Base-by-base conservation (phyloP, 176 grass and related monocot species). In the Themeda triandra region DNA sequence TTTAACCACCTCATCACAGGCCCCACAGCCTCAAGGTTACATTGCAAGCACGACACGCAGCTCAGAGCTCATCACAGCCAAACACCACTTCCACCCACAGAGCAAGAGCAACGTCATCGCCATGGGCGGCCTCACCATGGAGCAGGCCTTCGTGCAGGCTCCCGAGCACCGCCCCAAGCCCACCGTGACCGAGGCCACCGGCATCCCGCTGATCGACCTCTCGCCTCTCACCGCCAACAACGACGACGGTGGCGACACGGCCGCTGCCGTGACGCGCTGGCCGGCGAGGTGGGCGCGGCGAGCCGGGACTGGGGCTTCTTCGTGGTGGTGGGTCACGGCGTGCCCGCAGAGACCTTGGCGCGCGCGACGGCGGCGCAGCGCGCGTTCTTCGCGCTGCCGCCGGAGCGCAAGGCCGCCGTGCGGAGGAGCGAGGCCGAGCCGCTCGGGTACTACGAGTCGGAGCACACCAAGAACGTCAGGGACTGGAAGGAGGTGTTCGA, bases 401-500 rank as follows among this genome's bases (percentile, higher is more conserved):
- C 65, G 2, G 91, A 90, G 60, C 62, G 81, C 14, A 92, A 88
- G 84, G 68, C 36, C 14, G 78, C 69, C 15, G 91, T 95, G 75
- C 81, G 69, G 75, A 37, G 89, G 71, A 82, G 67, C 83, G 95
- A 95, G 84, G 71, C 9, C 59, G 51, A 77, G 75, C 92, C 91
- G 35, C 44, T 95, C 10, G 95, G 91, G 19, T 98, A 93, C 88
- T 98, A 98, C 46, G 91, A 90, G 42, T 66, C 91, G 2, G 95
- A 98, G 84, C 91, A 91, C 84, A 95, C 95, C 25, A 95, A 95
- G 84, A 98, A 98, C 83, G 92, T 98, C 6, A 80, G 95, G 89
- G 95, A 98, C 78, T 98, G 95, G 95, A 98, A 98, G 87, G 95
- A 98, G 88, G 95, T 95, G 60, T 90, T 90, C 75, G 95, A 98